These are phyloP conservation scores for Xylogone sp. DNA, from an alignment of 2,329 filamentous ascomycete species.

Conservation along the genomic window DNA sequence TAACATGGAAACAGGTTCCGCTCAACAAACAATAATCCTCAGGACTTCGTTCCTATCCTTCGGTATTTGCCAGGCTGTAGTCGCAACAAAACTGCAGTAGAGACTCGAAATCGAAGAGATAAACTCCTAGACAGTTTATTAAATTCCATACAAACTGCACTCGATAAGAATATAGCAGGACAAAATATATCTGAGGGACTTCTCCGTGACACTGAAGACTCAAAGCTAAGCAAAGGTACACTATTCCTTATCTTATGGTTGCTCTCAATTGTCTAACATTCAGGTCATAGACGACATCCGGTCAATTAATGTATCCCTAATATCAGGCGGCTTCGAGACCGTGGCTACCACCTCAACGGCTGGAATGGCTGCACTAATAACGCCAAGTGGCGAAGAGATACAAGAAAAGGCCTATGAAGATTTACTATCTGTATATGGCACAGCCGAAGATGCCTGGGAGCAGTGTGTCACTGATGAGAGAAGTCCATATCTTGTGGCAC, in stretches of 20 bases:
- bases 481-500: slow-evolving; percentile 43
- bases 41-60: slow-evolving; percentile 48
- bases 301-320: slow-evolving; percentile 48
- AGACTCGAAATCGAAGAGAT: slow-evolving; percentile 43
- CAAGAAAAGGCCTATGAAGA: slow-evolving; percentile 50
- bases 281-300: slow-evolving; percentile 52
- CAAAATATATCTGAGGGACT: slow-evolving; percentile 51
- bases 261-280: no score
- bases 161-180: slow-evolving; percentile 46
- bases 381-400: slow-evolving; percentile 42
- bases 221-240: no score
- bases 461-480: slow-evolving; percentile 40
- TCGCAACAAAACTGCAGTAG: slow-evolving; percentile 43
- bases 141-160: slow-evolving; percentile 47
- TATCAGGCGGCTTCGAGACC: slow-evolving; percentile 51
- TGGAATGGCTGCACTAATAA: slow-evolving; percentile 45
- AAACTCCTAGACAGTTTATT: slow-evolving; percentile 45
- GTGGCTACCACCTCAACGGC: slow-evolving; percentile 50
- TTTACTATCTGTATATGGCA: slow-evolving; percentile 44
- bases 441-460: slow-evolving; percentile 43
- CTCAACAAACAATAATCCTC: slow-evolving; percentile 49
- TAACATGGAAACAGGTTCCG: no score
- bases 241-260: no score
- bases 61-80: slow-evolving; percentile 48
- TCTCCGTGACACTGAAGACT: slow-evolving; percentile 50